A percentile compares a stretch with the other conserved stretches of the same genome.
These are phyloP conservation scores for Aphanomyces invadans DNA, from an alignment of 352 stramenopile species.

Conservation along the genomic window DNA sequence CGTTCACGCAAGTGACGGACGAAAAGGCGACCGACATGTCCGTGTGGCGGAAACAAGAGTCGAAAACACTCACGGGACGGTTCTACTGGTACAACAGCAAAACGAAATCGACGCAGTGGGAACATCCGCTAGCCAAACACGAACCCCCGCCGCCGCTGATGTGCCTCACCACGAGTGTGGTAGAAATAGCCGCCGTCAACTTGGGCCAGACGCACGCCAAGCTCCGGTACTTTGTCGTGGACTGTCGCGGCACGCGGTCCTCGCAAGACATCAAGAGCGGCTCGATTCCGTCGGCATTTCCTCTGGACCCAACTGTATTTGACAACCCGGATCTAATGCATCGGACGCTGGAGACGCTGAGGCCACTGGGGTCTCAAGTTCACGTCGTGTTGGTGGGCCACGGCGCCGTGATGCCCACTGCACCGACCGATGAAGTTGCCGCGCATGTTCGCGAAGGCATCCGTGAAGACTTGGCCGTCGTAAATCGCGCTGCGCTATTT, in stretches of 20 bases:
- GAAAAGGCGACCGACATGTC: conserved; percentile 2
- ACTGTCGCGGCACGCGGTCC: conserved; percentile 61
- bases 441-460: conserved; percentile 70
- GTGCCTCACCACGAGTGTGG: conserved; percentile 53
- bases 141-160: conserved; percentile 53
- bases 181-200: conserved; percentile 41
- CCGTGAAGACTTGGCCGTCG: conserved; percentile 48
- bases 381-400: conserved; percentile 72
- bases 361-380: conserved; percentile 61
- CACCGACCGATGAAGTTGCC: conserved; percentile 56
- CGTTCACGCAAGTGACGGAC: background rate
- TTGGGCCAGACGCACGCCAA: background rate
- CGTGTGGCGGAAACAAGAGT: conserved; percentile 14
- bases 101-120: conserved; percentile 40
- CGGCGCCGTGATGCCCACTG: conserved; percentile 54
- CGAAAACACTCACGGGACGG: conserved; percentile 16
- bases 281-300: conserved; percentile 65
- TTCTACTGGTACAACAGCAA: conserved; percentile 20
- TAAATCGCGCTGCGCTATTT: conserved; percentile 70
- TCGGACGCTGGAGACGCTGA: conserved; percentile 56
- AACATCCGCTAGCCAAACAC: conserved; percentile 57
- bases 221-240: conserved; percentile 68
- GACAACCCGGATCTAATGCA: conserved; percentile 72
- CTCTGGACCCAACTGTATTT: conserved; percentile 68
- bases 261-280: conserved; percentile 74